Evolutionary conservation across 768 basidiomycete genomes (phyloP).

Genomic region (Lentinula sp.): DNA sequence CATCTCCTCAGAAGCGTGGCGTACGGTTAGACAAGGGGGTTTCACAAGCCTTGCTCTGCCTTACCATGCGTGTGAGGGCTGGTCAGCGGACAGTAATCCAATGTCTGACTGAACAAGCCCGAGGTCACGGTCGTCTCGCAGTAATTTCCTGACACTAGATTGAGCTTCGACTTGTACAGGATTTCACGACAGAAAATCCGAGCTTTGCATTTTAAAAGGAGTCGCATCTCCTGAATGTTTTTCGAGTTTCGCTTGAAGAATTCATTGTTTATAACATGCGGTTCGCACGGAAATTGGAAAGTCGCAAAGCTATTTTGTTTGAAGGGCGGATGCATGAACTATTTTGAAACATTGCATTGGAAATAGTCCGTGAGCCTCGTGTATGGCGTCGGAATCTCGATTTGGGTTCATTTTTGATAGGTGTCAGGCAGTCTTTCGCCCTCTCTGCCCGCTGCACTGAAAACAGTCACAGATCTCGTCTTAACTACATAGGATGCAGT

Average conservation of each 20-base stretch:
- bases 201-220: not conserved
- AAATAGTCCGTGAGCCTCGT: constrained; percentile 1
- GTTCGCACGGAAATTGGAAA: not conserved
- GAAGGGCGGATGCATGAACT: not conserved
- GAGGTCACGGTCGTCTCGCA: not conserved
- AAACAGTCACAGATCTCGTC: not conserved
- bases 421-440: not conserved
- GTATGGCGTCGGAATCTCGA: not conserved
- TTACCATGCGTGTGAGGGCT: not conserved
- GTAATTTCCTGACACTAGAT: not conserved
- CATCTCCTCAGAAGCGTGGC: not conserved
- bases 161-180: not conserved
- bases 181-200: not conserved
- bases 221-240: not conserved
- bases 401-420: not conserved
- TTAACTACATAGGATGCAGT: not conserved
- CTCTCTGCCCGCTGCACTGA: not conserved
- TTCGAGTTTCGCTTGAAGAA: not conserved
- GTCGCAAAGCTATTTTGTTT: not conserved
- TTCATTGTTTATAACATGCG: not conserved
- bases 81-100: not conserved
- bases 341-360: not conserved
- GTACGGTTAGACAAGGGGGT: not conserved
- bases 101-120: not conserved
- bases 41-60: not conserved